Evolutionary conservation across 2,329 filamentous ascomycete species (phyloP).

Genomic region (Gnomoniopsis smithogilvyi): DNA sequence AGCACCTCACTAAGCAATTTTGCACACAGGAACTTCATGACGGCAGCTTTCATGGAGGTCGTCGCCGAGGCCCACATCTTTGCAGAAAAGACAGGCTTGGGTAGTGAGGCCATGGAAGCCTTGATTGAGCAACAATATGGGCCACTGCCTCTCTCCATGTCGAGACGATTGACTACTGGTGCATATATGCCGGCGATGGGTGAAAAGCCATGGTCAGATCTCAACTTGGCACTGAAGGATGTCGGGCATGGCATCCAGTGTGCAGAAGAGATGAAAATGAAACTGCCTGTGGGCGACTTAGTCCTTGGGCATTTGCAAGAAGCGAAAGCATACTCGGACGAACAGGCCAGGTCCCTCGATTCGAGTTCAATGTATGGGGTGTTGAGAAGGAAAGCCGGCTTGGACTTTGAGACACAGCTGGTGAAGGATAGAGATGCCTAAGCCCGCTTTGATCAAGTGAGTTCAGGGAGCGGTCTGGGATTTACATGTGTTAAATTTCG

Average conservation of each 20-base stretch:
- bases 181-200: constrained; percentile 33
- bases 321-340: constrained; percentile 39
- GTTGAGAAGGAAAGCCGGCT: constrained; percentile 37
- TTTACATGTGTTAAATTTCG: too few relatives aligned
- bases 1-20: too few relatives aligned
- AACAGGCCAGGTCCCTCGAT: constrained; percentile 37
- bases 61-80: constrained; percentile 48
- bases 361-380: constrained; percentile 50
- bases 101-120: constrained; percentile 36
- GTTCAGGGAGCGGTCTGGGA: background rate
- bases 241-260: constrained; percentile 45
- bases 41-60: constrained; percentile 48
- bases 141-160: constrained; percentile 33
- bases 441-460: background rate
- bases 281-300: constrained; percentile 38
- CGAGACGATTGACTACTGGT: constrained; percentile 34
- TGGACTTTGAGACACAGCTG: constrained; percentile 40
- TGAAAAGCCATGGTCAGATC: constrained; percentile 41
- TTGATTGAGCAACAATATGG: constrained; percentile 41
- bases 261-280: constrained; percentile 36
- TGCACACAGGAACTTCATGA: constrained; percentile 42
- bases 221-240: constrained; percentile 50
- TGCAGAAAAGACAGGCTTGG: constrained; percentile 42
- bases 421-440: constrained; percentile 28
- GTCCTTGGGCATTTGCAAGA: constrained; percentile 39